phyloP scores from a whole-genome alignment of 2,329 filamentous ascomycete species.

The Aspergillus quadrilineatus region DNA sequence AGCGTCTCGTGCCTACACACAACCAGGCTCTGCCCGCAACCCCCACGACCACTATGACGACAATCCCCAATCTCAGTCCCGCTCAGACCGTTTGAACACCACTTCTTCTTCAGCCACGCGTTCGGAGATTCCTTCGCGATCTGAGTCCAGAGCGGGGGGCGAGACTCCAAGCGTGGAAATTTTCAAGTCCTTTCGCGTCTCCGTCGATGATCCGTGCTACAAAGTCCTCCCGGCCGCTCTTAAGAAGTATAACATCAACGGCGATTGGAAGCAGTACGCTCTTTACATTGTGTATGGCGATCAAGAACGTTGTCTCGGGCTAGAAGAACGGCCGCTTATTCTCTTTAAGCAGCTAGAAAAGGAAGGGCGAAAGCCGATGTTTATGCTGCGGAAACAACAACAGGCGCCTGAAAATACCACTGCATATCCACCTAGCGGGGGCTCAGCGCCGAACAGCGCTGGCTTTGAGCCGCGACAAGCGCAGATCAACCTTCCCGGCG shows the following conservation, averaged over 20 bases:
- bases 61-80: slow-evolving; percentile 27
- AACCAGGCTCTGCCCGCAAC: slow-evolving; percentile 31
- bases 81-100: slow-evolving; percentile 34
- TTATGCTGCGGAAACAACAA: slow-evolving; percentile 81
- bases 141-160: slow-evolving; percentile 30
- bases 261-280: slow-evolving; percentile 95
- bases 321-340: slow-evolving; percentile 91
- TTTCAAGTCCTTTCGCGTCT: slow-evolving; percentile 97
- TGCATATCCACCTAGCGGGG: slow-evolving; percentile 16
- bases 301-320: slow-evolving; percentile 86
- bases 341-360: slow-evolving; percentile 96
- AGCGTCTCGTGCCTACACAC: slow-evolving; percentile 45
- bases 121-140: slow-evolving; percentile 33
- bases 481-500: slow-evolving; percentile 35
- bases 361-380: slow-evolving; percentile 98
- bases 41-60: slow-evolving; percentile 44
- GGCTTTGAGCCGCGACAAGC: slow-evolving; percentile 31
- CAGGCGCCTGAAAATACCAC: slow-evolving; percentile 46
- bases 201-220: slow-evolving; percentile 96
- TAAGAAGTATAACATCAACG: slow-evolving; percentile 98
- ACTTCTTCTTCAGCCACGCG: slow-evolving; percentile 33
- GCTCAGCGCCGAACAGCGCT: slow-evolving; percentile 33
- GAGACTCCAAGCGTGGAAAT: slow-evolving; percentile 70
- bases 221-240: slow-evolving; percentile 94
- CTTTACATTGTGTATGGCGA: slow-evolving; percentile 99